Percentiles rank a stretch among this genome's conserved stretches.
Evolutionary conservation across 257 asterid genomes (phyloP).

Genomic region (Paraleonurus japonicus): DNA sequence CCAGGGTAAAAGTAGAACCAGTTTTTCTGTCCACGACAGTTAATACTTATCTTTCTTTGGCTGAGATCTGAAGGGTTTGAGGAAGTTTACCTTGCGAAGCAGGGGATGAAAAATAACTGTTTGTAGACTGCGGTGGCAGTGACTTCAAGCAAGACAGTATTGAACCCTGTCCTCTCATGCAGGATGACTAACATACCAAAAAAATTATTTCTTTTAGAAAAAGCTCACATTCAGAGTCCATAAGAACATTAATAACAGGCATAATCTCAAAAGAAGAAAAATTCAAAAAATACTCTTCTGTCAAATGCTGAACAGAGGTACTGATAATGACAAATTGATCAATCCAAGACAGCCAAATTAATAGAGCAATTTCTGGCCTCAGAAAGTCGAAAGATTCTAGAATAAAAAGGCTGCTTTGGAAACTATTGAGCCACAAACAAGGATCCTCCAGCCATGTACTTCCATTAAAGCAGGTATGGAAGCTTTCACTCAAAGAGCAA

Average conservation of each 20-base stretch:
- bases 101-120: constrained; percentile 45
- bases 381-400: background rate
- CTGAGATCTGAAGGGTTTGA: background rate
- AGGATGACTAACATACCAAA: constrained; percentile 27
- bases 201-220: constrained; percentile 28
- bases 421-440: background rate
- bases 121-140: constrained; percentile 39
- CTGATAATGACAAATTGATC: constrained; percentile 2
- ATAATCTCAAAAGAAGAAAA: background rate
- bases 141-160: constrained; percentile 58
- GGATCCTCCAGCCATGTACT: background rate
- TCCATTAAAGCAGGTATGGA: background rate
- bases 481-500: constrained; percentile 8
- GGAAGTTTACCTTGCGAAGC: constrained; percentile 51
- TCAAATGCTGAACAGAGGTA: constrained; percentile 9
- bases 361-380: background rate
- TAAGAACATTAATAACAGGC: constrained; percentile 4
- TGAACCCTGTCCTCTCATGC: constrained; percentile 31
- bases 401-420: background rate
- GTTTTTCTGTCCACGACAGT: background rate
- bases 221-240: constrained; percentile 20
- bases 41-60: background rate
- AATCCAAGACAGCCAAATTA: constrained; percentile 7
- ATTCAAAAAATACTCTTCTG: background rate
- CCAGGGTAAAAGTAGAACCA: background rate